Evolutionary conservation across 75 land plant species (phyloP).

Genomic region (Pinus albicaulis): DNA sequence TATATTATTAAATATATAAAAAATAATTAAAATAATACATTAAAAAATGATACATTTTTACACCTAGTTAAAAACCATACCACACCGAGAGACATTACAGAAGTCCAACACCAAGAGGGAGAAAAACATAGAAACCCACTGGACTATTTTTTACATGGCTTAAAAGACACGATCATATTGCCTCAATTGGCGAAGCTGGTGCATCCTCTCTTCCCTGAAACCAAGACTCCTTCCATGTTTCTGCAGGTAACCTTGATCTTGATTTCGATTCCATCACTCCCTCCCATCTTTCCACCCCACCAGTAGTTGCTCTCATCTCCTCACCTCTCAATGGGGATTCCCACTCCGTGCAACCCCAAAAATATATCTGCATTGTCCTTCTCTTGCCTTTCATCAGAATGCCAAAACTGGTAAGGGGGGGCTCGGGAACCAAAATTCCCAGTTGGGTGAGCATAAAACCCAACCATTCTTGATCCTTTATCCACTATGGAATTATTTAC

Average conservation of each 20-base stretch:
- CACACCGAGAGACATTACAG: no score
- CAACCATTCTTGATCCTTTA: background rate
- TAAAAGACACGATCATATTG: constrained; percentile 4
- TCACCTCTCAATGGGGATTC: constrained; percentile 2
- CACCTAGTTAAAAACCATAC: no score
- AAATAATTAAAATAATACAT: no score
- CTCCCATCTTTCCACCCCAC: constrained; percentile 3
- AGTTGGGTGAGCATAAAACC: background rate
- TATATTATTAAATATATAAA: no score
- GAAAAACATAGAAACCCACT: background rate
- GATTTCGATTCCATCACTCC: background rate
- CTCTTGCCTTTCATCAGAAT: background rate
- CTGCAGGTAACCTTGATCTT: background rate
- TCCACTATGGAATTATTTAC: background rate
- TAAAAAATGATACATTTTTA: no score
- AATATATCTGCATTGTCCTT: background rate
- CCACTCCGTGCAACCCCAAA: background rate
- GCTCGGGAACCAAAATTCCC: background rate
- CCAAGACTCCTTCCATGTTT: background rate
- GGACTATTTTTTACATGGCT: background rate
- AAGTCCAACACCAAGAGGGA: background rate
- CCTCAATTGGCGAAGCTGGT: background rate
- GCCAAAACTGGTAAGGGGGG: background rate
- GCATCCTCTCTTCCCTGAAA: constrained; percentile 5
- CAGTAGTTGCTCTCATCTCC: background rate